Base-by-base conservation (phyloP, 345 rosid species). In the Populus simonii region DNA sequence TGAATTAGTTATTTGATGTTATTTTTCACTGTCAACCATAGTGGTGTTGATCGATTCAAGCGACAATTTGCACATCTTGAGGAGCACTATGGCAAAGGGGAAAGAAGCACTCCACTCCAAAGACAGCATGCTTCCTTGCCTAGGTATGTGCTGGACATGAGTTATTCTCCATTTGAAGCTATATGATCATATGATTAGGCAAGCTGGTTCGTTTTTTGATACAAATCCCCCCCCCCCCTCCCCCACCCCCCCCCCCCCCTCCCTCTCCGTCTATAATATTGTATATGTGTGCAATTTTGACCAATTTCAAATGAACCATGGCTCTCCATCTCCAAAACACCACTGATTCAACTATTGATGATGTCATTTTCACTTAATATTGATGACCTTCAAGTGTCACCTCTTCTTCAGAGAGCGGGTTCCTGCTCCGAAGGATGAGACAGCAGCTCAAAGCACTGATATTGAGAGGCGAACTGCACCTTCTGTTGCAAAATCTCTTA, bases 11-110 rank as follows among this genome's bases (percentile, higher is more conserved):
- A 61, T 33, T 23, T 41, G 12, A 41, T 68, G 8, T 67, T 27
- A 47, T 61, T 66, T 72, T 74, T 63, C 59, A 51, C 62, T 76
- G 53, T 83, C 62, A 80, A 74, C 45, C 80, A 17, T 79, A 96
- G 99, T 82, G 99, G 99, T 57, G 99, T 93, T 65, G 99, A 96
- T 87, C 96, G 98, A 71, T 96, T 96, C 85, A 96, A 93, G 90
- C 84, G 97, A 80, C 99, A 96, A 81, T 96, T 96, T 87, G 99
- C 99, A 11, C 97, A 96, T 83, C 92, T 96, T 71, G 99, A 93
- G 85, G 99, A 96, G 85, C 87, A 89, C 82, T 80, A 84, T 70
- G 90, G 96, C 73, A 96, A 88, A 84, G 98, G 98, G 33, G 97
- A 91, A 87, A 88, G 84, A 84, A 75, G 87, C 80, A 76, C 92